Evolutionary conservation across 768 basidiomycete species (phyloP), one percentile per base, ranked within the genome.

Genomic region (Floccularia luteovirens): DNA sequence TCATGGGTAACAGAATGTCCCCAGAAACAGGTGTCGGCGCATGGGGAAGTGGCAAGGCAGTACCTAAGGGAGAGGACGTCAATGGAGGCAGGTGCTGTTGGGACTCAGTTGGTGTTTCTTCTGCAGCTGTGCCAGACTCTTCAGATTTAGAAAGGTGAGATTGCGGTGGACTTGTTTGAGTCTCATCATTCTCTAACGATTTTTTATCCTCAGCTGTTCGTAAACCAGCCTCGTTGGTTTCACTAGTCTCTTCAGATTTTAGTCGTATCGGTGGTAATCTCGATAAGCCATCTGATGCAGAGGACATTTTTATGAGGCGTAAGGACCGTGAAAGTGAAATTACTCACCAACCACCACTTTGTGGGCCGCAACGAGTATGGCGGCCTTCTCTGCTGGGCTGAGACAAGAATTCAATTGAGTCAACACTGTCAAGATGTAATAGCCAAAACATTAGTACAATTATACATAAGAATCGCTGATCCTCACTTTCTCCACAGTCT

Each of bases 1-100:
- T 80, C 44, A 98, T 62, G 0, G 94, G 94, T 12, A 99, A 74
- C 27, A 99, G 81, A 30, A 96, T 74, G 52, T 97, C 94, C 1
- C 90, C 89, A 0, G 84, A 87, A 3, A 86, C 77, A 3, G 75
- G 76, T 1, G 75, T 79, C 0, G 68, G 55, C 8, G 14, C 34
- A 36, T n/a, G 3, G 20, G 34, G 34, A 36, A 36, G 23, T 8
- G 35, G 34, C n/a, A 14, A 28, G 27, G 27, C 14, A 14, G 27
- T 8, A 28, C 10, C 8, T 8, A 8, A 8, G 27, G 27, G 27
- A 17, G 30, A 8, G 24, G 42, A n/a, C 19, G 24, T 30, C 23
- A 3, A 22, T 17, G 12, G 33, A 36, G 12, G 21, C 17, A 13
- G 13, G 24, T 3, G 14, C 13, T 5, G 42, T 21, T 14, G 22